A percentile compares a stretch with the other conserved stretches of the same genome.
Conservation (phyloP, 108 stramenopile genomes). For the Conticribra weissflogii region DNA sequence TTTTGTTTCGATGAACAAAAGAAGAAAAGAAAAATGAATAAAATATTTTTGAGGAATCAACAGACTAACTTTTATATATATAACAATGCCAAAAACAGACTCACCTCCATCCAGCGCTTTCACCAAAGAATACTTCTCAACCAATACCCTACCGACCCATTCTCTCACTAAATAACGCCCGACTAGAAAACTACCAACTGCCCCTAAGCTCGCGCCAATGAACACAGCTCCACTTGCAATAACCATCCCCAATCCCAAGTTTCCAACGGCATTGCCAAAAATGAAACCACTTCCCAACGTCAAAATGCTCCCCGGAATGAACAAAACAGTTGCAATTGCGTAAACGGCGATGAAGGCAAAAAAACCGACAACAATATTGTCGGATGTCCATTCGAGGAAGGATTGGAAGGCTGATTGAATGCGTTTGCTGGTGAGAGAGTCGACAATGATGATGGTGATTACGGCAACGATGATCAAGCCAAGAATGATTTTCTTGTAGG, state of each 20-base stretch:
- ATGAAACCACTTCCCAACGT: conserved; percentile 81
- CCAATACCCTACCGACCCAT: conserved; percentile 48
- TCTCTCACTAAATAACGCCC: conserved; percentile 73
- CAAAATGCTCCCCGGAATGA: conserved; percentile 73
- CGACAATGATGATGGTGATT: conserved; percentile 63
- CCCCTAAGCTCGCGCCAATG: conserved; percentile 48
- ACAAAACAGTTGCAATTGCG: conserved; percentile 65
- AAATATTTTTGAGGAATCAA: not conserved
- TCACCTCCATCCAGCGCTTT: conserved; percentile 54
- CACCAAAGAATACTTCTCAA: conserved; percentile 58
- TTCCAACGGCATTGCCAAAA: conserved; percentile 65
- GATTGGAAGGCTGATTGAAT: conserved; percentile 37
- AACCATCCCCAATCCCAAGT: conserved; percentile 58
- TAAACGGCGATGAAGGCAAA: conserved; percentile 72
- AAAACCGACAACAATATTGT: conserved; percentile 59
- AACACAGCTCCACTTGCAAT: conserved; percentile 65
- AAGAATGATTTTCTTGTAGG: conserved; percentile 42
- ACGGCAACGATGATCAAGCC: conserved; percentile 45
- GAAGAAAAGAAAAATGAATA: not conserved
- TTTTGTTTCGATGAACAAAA: not conserved
- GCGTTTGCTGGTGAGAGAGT: conserved; percentile 54
- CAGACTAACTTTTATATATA: not conserved
- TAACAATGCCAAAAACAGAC: not conserved
- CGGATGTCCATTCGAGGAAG: conserved; percentile 63
- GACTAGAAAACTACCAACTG: conserved; percentile 59